phyloP scores from a whole-genome alignment of 495 filamentous ascomycete genomes.

The Cryomyces minteri region DNA sequence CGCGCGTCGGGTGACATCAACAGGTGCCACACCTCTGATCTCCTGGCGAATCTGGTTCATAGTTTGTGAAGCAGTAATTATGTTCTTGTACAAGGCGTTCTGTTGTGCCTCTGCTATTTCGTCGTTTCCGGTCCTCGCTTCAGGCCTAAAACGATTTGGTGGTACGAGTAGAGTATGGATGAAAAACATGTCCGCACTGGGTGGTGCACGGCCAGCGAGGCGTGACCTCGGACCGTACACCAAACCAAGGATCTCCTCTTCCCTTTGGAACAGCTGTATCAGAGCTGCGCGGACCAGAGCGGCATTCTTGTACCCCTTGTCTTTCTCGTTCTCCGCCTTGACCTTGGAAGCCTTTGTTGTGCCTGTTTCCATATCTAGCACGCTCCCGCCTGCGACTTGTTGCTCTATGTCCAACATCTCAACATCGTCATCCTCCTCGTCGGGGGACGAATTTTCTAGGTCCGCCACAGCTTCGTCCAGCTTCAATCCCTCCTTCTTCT shows the following conservation, averaged over 20 bases:
- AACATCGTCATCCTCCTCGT: slow-evolving; percentile 25
- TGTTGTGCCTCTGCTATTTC: slow-evolving; percentile 69
- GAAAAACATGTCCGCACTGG: slow-evolving; percentile 85
- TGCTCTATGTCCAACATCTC: slow-evolving; percentile 26
- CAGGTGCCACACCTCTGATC: slow-evolving; percentile 31
- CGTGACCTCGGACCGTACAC: slow-evolving; percentile 49
- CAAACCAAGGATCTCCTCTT: slow-evolving; percentile 59
- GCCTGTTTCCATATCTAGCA: slow-evolving; percentile 23
- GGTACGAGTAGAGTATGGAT: slow-evolving; percentile 68
- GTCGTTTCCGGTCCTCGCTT: slow-evolving; percentile 56
- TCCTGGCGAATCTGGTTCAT: slow-evolving; percentile 63
- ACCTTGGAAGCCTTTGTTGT: slow-evolving; percentile 8
- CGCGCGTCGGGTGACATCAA: slow-evolving; percentile 21
- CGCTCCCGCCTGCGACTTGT: slow-evolving; percentile 21
- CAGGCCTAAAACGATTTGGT: slow-evolving; percentile 83
- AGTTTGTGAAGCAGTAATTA: slow-evolving; percentile 48
- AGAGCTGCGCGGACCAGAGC: slow-evolving; percentile 61
- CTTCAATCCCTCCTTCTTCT: slow-evolving; percentile 11
- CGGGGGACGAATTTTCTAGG: slow-evolving; percentile 27
- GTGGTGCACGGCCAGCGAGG: slow-evolving; percentile 19
- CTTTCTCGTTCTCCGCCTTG: slow-evolving; percentile 15
- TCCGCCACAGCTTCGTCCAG: slow-evolving; percentile 60
- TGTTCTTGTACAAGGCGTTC: slow-evolving; percentile 66
- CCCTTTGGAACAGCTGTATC: slow-evolving; percentile 65
- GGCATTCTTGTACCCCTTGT: slow-evolving; percentile 49